Evolutionary conservation across 768 basidiomycete species (phyloP).

Genomic region (Kwoniella mangroviensis): DNA sequence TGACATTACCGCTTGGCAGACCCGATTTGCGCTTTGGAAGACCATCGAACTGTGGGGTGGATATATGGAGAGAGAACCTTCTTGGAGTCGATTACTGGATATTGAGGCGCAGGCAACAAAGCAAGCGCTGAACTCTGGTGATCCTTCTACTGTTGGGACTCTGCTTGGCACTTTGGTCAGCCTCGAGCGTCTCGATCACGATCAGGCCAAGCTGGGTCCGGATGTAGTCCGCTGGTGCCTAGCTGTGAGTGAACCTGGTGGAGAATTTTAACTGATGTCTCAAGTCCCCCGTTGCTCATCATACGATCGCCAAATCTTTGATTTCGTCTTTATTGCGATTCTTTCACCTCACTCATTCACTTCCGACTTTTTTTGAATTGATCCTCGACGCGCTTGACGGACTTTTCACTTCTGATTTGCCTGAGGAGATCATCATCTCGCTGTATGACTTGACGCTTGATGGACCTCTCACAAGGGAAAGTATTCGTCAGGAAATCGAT

Average conservation of each 20-base stretch:
- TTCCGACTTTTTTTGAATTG: conserved; percentile 18
- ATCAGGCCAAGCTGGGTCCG: conserved; percentile 16
- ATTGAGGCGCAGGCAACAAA: conserved; percentile 10
- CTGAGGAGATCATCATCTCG: conserved; percentile 7
- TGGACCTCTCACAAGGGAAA: conserved; percentile 7
- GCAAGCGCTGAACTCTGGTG: not conserved
- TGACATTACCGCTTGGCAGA: conserved; percentile 15
- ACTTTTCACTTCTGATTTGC: conserved; percentile 13
- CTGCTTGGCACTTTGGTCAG: conserved; percentile 11
- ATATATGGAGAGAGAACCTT: conserved; percentile 41
- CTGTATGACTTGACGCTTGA: conserved; percentile 10
- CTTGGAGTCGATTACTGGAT: conserved; percentile 33
- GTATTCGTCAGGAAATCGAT: not conserved
- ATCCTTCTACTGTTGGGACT: not conserved
- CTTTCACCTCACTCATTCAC: conserved; percentile 26
- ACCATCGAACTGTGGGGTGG: conserved; percentile 42
- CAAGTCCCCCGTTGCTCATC: conserved; percentile 20
- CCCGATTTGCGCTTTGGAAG: conserved; percentile 26
- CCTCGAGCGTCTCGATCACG: conserved; percentile 36
- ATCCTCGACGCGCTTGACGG: conserved; percentile 16
- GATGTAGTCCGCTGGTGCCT: conserved; percentile 33
- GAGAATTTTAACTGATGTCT: conserved; percentile 4
- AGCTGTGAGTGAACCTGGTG: conserved; percentile 26
- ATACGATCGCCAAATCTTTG: conserved; percentile 10
- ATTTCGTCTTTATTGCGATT: conserved; percentile 28